Base-by-base conservation (phyloP, 176 grass and related monocot genomes). In the Carex kokanica region DNA sequence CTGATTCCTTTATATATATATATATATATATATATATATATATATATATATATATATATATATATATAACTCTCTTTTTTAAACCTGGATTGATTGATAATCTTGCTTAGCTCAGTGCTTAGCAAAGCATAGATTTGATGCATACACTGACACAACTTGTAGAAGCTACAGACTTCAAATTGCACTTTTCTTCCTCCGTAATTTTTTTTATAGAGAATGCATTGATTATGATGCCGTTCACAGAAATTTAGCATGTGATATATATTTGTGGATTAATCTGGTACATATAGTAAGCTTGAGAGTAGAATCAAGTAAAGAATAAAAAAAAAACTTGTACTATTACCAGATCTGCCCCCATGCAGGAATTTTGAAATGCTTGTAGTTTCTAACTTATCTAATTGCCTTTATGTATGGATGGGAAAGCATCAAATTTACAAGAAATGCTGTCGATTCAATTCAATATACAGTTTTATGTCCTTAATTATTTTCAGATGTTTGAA, bases 281-380 rank as follows among this genome's bases (percentile, higher is more conserved):
- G 2, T 29, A 64, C 64, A 68, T 34, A 65, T 40, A 18, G 6
- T 5, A 40, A 68, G 31, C 29, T 40, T 67, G 6, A 16, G 64
- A 16, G 64, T 38, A n/a, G 31, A 68, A 68, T 68, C 32, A 38
- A 68, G 64, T 15, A 68, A 68, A 68, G 32, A 68, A 68, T 68
- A 66, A 68, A 38, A 13, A 6, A 18, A 25, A 58, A 58, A 16
- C 54, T 58, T n/a, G 16, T 18, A 58, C 55, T n/a, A 58, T 57
- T 17, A 18, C 4, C 55, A 18, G 5, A 18, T 57, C 4, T 17
- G 15, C 16, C 16, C 55, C 55, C 13, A 16, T 55, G 53, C 53
- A 16, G 53, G 15, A 55, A 55, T 16, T 55, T 55, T 55, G 2
- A 55, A 56, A 56, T 56, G 53, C 53, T 17, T 56, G 3, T 56